Base-by-base conservation (phyloP, 2,329 filamentous ascomycete species). In the Bipolaris oryzae region DNA sequence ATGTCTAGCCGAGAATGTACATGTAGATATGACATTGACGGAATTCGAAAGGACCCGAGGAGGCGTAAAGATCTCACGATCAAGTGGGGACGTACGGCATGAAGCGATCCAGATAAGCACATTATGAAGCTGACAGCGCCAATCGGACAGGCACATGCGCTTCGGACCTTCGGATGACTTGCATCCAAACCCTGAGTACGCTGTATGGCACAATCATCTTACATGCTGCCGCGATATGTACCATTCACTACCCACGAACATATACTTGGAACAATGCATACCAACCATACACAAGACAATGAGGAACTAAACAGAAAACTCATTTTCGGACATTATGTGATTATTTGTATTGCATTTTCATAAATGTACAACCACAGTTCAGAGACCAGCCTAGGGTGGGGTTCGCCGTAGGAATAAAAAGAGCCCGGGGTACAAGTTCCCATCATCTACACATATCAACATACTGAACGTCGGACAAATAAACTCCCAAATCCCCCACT, bases 381-480 rank as follows among this genome's bases (percentile, higher is more conserved):
- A 49, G 48, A 55, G 48, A 45, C 58, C 58, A 58, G 55, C 47
- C 33, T 53, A 53, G 31, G 48, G 48, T 39, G 51, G 53, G 50
- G 16, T 46, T 50, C 47, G 35, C 47, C 47, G 44, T 47, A 46
- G 20, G 44, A 34, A 41, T 41, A 55, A 38, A 45, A 53, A n/a
- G 46, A 20, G 20, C 35, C 42, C 34, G 33, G 18, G 31, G n/a
- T 47, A 47, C 53, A 47, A 44, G 43, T 56, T 53, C 56, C 55
- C 60, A 50, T 63, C 61, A 57, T 63, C 58, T 61, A 61, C 62
- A 66, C 65, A 61, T 68, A 56, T 64, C 62, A 55, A 62, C 60
- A 60, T 62, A 39, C 44, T 47, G 37, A 48, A 39, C 39, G 38
- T 46, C 51, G 44, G 31, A 50, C 45, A 53, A 47, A 41, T 20